Evolutionary conservation across 2,329 filamentous ascomycete genomes (phyloP).

Genomic region (Polychaeton citri): DNA sequence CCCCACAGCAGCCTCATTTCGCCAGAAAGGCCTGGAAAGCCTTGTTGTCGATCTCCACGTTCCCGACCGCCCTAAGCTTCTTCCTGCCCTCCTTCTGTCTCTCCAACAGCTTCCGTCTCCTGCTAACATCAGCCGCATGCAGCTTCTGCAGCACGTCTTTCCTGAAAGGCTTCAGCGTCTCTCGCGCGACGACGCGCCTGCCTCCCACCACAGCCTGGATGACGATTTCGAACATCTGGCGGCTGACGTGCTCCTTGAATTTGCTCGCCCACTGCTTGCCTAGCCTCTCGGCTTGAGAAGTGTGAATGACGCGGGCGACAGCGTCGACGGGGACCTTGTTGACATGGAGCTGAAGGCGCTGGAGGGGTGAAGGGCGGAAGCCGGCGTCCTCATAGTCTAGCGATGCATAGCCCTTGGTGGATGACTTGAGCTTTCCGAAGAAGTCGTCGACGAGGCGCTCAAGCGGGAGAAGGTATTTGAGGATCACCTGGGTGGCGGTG

Average conservation of each 20-base stretch:
- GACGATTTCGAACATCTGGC: constrained; percentile 94
- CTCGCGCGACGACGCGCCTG: constrained; percentile 69
- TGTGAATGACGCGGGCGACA: constrained; percentile 78
- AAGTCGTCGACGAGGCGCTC: constrained; percentile 90
- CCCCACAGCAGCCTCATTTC: constrained; percentile 42
- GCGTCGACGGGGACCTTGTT: constrained; percentile 91
- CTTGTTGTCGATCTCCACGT: constrained; percentile 90
- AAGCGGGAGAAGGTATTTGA: constrained; percentile 82
- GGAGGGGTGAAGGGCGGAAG: constrained; percentile 65
- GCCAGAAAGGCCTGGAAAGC: constrained; percentile 90
- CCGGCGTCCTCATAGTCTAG: constrained; percentile 95
- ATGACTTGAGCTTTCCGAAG: constrained; percentile 89
- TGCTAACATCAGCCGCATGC: constrained; percentile 75
- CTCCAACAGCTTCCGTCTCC: constrained; percentile 77
- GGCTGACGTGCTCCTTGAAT: constrained; percentile 92
- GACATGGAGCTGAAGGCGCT: constrained; percentile 84
- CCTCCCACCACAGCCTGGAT: constrained; percentile 77
- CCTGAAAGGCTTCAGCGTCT: constrained; percentile 90
- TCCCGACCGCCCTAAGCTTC: constrained; percentile 66
- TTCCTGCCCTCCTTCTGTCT: constrained; percentile 95
- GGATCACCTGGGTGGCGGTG: constrained; percentile 78
- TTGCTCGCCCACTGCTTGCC: constrained; percentile 83
- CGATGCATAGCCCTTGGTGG: constrained; percentile 88
- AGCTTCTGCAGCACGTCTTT: constrained; percentile 92
- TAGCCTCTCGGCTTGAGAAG: constrained; percentile 64